Percentiles rank a stretch among this genome's conserved stretches.
These are phyloP conservation scores for Penicillium goetzii DNA, from an alignment of 495 filamentous ascomycete genomes.

Conservation along the genomic window DNA sequence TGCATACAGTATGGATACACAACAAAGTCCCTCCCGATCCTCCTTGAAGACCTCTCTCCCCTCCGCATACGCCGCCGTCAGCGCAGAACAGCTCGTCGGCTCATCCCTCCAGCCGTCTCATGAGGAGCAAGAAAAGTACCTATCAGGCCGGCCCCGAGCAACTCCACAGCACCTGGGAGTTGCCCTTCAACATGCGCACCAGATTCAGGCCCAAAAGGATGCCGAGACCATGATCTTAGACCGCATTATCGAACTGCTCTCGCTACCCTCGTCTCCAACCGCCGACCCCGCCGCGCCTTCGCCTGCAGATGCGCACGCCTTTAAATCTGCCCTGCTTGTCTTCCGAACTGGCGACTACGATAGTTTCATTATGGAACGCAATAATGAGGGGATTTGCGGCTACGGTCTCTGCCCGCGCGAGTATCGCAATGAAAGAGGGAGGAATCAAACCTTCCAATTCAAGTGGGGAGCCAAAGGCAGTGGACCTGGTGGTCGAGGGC, in stretches of 20 bases:
- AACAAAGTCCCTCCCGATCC: constrained; percentile 44
- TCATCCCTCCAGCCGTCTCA: constrained; percentile 32
- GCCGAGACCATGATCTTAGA: constrained; percentile 72
- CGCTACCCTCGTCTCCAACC: constrained; percentile 54
- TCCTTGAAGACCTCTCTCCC: constrained; percentile 60
- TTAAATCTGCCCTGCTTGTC: constrained; percentile 63
- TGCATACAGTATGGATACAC: constrained; percentile 26
- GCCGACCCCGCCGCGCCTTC: constrained; percentile 63
- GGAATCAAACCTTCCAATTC: constrained; percentile 51
- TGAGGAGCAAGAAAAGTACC: constrained; percentile 38
- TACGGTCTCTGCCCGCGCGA: constrained; percentile 74
- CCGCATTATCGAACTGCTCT: constrained; percentile 67
- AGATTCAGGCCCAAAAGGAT: constrained; percentile 76
- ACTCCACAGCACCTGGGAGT: constrained; percentile 60
- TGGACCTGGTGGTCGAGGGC: constrained; percentile 53
- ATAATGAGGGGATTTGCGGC: constrained; percentile 76
- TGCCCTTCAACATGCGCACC: constrained; percentile 78
- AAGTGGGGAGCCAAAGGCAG: constrained; percentile 53
- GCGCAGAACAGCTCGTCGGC: constrained; percentile 31
- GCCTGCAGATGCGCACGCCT: constrained; percentile 52
- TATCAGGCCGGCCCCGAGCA: constrained; percentile 41
- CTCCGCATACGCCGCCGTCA: constrained; percentile 42
- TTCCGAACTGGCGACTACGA: constrained; percentile 90
- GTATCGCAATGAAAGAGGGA: constrained; percentile 48
- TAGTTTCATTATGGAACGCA: constrained; percentile 81